These are phyloP conservation scores for Volvox carteri DNA, from an alignment of 163 green algal genomes.

Conservation along the genomic window DNA sequence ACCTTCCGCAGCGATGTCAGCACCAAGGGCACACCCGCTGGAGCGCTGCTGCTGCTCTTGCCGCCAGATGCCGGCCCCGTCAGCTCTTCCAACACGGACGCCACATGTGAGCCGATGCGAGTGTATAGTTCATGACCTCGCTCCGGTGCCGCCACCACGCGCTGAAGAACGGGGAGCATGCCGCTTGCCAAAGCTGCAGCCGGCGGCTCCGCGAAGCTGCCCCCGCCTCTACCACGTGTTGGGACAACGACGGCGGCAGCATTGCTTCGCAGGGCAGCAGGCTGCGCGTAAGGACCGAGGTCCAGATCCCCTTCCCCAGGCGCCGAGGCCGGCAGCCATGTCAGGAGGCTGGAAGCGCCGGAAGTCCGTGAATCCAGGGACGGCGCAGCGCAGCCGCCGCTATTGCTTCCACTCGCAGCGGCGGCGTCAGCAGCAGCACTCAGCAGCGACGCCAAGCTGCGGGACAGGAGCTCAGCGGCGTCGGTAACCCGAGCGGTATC, in stretches of 20 bases:
- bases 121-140: conserved; percentile 26
- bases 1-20: background rate
- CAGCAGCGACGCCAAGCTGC: conserved; percentile 7
- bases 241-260: background rate
- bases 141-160: background rate
- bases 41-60: background rate
- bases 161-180: background rate
- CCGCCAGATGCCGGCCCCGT: background rate
- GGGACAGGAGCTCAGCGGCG: background rate
- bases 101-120: conserved; percentile 14
- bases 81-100: conserved; percentile 12
- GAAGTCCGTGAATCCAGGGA: background rate
- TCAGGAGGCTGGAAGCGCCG: background rate
- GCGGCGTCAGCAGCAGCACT: background rate
- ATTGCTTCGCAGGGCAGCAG: background rate
- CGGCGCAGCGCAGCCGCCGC: background rate
- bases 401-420: background rate
- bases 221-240: background rate
- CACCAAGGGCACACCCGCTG: background rate
- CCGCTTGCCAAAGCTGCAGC: background rate
- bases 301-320: background rate
- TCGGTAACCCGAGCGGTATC: background rate
- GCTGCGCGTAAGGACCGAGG: no score
- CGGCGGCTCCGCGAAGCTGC: background rate
- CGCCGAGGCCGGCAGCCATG: background rate